phyloP scores from a whole-genome alignment of 2,329 filamentous ascomycete genomes.

The Xylariales sp. region DNA sequence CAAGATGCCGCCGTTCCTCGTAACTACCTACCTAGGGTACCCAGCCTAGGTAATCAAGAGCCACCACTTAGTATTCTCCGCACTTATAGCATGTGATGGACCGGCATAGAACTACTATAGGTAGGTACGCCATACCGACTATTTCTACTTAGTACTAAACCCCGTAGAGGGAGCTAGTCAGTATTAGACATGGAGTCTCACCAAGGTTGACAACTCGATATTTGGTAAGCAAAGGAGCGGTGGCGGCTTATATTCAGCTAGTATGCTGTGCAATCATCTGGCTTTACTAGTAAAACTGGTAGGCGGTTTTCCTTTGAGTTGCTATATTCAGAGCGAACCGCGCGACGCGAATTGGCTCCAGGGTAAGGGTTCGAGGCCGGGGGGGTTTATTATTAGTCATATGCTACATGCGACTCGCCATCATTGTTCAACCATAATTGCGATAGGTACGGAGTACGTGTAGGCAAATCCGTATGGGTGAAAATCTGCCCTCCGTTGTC shows the following conservation, averaged over 20 bases:
- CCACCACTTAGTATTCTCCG: too few relatives aligned
- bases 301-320: background rate
- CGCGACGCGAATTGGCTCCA: background rate
- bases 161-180: background rate
- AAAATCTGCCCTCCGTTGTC: too few relatives aligned
- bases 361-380: background rate
- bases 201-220: background rate
- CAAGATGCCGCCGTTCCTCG: too few relatives aligned
- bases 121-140: background rate
- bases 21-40: too few relatives aligned
- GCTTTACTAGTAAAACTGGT: background rate
- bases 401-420: background rate
- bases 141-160: background rate
- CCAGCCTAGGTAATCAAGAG: too few relatives aligned
- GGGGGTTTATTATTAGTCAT: background rate
- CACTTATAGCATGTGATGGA: too few relatives aligned
- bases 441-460: background rate
- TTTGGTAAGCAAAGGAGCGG: conserved; percentile 14
- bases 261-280: background rate
- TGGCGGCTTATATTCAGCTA: conserved; percentile 2
- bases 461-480: too few relatives aligned
- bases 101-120: background rate
- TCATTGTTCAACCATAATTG: background rate
- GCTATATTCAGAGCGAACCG: background rate
- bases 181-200: background rate